phyloP scores from a whole-genome alignment of 2,329 filamentous ascomycete genomes.

The Penicillium nordicum region DNA sequence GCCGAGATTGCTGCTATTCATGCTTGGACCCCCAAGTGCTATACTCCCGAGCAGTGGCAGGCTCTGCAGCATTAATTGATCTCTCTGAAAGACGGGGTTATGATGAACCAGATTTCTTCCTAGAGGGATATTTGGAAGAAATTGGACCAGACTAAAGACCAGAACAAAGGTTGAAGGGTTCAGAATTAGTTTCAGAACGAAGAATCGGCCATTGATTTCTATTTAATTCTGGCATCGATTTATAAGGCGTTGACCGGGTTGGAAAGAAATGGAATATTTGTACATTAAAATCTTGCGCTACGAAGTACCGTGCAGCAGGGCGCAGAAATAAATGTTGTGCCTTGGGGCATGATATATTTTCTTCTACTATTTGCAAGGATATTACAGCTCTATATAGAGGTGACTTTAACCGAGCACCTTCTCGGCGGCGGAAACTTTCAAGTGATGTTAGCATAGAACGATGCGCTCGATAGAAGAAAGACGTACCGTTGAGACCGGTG shows the following conservation, averaged over 20 bases:
- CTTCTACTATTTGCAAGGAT: constrained; percentile 1
- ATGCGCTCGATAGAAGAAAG: not conserved
- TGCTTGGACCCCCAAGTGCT: constrained; percentile 92
- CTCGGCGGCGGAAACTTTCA: constrained; percentile 48
- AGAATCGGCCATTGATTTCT: not conserved
- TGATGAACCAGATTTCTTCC: not conserved
- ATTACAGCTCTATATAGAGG: not conserved
- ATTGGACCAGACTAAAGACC: not conserved
- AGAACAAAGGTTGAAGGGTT: too few species aligned
- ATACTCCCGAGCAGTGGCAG: constrained; percentile 87
- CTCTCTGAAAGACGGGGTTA: not conserved
- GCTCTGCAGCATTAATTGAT: constrained; percentile 53
- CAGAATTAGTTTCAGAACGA: not conserved
- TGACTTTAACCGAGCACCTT: constrained; percentile 45
- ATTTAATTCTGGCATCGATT: not conserved
- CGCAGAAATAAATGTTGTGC: not conserved
- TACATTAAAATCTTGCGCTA: constrained; percentile 7
- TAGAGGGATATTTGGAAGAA: not conserved
- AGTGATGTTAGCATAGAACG: constrained; percentile 13
- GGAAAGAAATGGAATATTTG: constrained; percentile 5
- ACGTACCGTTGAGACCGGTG: constrained; percentile 70
- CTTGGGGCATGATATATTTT: not conserved
- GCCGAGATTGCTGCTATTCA: constrained; percentile 87
- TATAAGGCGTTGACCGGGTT: constrained; percentile 9
- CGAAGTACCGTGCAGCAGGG: not conserved